Evolutionary conservation across 192 early-diverging fungal species (phyloP).

Genomic region (Umbelopsis sp.): DNA sequence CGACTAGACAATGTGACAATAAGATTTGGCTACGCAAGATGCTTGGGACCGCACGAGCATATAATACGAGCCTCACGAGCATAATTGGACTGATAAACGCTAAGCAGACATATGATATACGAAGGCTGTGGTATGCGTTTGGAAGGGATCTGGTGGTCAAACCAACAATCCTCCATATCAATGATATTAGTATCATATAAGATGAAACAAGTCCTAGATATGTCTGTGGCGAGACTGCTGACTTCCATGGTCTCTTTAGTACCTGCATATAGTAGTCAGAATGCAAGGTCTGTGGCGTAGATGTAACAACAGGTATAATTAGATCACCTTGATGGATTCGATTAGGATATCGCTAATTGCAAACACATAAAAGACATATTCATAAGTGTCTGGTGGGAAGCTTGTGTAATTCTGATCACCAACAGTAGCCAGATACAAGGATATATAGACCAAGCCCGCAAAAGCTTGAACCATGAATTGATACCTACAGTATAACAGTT

Average conservation of each 20-base stretch:
- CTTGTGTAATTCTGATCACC: slow-evolving; percentile 25
- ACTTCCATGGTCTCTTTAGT: neutral
- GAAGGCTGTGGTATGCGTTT: neutral
- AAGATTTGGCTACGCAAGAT: slow-evolving; percentile 3
- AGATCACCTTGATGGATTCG: slow-evolving; percentile 19
- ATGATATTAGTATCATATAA: slow-evolving; percentile 1
- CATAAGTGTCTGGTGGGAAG: slow-evolving; percentile 3
- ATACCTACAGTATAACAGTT: slow-evolving; percentile 17
- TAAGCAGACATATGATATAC: slow-evolving; percentile 9
- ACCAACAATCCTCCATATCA: slow-evolving; percentile 10
- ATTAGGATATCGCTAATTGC: slow-evolving; percentile 30
- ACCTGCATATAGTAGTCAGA: neutral
- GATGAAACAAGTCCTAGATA: neutral
- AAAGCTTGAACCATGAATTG: slow-evolving; percentile 27
- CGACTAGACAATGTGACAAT: slow-evolving; percentile 23
- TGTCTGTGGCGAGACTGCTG: neutral
- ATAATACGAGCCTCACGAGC: neutral
- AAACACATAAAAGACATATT: slow-evolving; percentile 32
- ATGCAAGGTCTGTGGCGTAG: neutral
- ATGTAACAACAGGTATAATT: neutral
- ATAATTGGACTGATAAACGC: slow-evolving; percentile 14
- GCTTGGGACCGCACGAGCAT: neutral
- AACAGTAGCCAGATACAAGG: slow-evolving; percentile 20
- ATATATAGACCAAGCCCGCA: slow-evolving; percentile 13
- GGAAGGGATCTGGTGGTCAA: neutral